Base-by-base conservation (phyloP, 768 basidiomycete species). In the Xanthoconium stramineum region DNA sequence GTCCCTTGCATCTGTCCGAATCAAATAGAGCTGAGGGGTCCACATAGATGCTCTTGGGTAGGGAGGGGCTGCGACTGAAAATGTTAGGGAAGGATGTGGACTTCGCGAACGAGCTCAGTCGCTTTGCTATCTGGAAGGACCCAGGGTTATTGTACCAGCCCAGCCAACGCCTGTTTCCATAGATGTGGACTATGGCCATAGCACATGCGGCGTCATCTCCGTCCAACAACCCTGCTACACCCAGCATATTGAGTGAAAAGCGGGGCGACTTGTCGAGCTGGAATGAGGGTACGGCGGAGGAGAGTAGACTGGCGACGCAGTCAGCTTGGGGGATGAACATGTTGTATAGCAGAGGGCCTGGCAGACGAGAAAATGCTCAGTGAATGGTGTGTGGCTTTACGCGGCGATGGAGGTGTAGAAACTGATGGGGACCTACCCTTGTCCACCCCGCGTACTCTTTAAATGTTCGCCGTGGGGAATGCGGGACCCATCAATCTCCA, bases 91-190 rank as follows among this genome's bases (percentile, higher is more conserved):
- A 56, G 28, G 68, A 29, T 1, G 20, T 24, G 12, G 57, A 61
- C 33, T 57, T 61, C 15, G 61, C 57, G 19, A 73, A 58, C 15
- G 43, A 51, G 13, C 52, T 48, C 10, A 71, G 50, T 20, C 60
- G 59, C 52, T 63, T 65, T 35, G 62, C 67, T 20, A 70, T 55
- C n/a, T 58, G 62, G 45, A 70, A 65, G 38, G 69, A 67, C 2
- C 73, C 73, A 0, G 73, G 72, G 1, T 65, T 61, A 28, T 75
- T 74, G 52, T 72, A 75, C 71, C 70, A 75, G 2, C 74, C 73
- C 12, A 71, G 50, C 67, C 65, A 75, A 28, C 60, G 65, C 19
- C 60, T 56, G 19, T 57, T 55, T 36, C 57, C 53, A 44, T 67
- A 67, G n/a, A 75, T 3, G 36, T 69, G 72, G 2, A 66, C 65